phyloP scores from a whole-genome alignment of 1,284 basidiomycete genomes.

The Moesziomyces sp. region DNA sequence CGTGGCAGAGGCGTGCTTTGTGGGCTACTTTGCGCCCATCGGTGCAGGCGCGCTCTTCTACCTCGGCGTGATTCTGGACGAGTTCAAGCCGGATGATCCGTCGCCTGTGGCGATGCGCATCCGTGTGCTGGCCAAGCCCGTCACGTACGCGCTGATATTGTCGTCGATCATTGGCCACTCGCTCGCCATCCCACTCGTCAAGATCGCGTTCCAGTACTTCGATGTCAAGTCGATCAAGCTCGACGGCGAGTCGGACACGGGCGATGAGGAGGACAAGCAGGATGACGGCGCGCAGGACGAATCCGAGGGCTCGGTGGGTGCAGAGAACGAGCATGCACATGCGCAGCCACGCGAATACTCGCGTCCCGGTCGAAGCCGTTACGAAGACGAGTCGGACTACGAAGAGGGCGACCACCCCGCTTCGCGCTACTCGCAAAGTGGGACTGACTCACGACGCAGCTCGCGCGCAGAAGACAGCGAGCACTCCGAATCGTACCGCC shows the following conservation, averaged over 20 bases:
- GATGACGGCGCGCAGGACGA: conserved; percentile 2
- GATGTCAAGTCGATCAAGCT: conserved; percentile 52
- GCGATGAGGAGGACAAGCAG: conserved; percentile 16
- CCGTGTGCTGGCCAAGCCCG: conserved; percentile 52
- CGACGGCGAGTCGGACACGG: conserved; percentile 26
- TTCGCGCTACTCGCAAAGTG: conserved; percentile 12
- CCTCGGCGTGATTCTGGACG: conserved; percentile 45
- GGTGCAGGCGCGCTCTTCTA: conserved; percentile 68
- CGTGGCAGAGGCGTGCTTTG: conserved; percentile 63
- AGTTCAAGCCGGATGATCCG: conserved; percentile 44
- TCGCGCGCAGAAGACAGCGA: conserved; percentile 21
- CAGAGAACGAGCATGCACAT: background rate
- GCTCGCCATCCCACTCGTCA: conserved; percentile 54
- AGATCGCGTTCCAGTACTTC: conserved; percentile 44
- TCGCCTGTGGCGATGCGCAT: conserved; percentile 30
- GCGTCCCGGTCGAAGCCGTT: conserved; percentile 21
- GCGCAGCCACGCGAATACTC: conserved; percentile 13
- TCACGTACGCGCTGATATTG: conserved; percentile 55
- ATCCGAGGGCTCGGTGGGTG: background rate
- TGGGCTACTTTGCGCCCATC: conserved; percentile 69
- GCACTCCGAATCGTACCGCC: conserved; percentile 25
- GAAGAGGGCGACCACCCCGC: conserved; percentile 36
- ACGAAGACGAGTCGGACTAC: conserved; percentile 25
- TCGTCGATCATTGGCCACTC: conserved; percentile 55
- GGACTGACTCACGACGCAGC: conserved; percentile 24